Evolutionary conservation across 2,329 filamentous ascomycete genomes (phyloP), one percentile per base, ranked within the genome.

Genomic region (Alternaria sp.): DNA sequence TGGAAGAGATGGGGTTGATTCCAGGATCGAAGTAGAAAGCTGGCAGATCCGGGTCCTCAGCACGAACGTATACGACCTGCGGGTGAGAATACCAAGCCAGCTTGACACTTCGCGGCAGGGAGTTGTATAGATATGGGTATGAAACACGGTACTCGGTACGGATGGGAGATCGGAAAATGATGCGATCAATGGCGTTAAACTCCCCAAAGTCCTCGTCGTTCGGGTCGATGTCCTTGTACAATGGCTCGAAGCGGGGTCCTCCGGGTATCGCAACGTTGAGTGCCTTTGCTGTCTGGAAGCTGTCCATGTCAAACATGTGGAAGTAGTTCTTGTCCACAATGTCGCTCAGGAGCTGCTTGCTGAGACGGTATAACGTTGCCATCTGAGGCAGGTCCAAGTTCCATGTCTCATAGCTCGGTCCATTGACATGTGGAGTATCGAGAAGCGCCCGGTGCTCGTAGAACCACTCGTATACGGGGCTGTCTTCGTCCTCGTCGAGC

Each of bases 131-230:
- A 77, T 91, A 97, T 0, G 95, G 95, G 77, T 92, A 98, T 0
- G 93, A 93, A 43, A 99, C 95, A 46, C 94, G 89, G 74, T 96
- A 97, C 80, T 99, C 95, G 8, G 94, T 99, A 69, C 94, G 89
- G 66, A 98, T 96, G 0, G 94, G 94, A 47, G 91, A 90, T 66
- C 95, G 91, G 85, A 99, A 99, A 69, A 99, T 99, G 80, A 99
- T 99, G 69, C 96, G 92, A 75, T 99, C 95, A 71, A 99, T 99
- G 34, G 95, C 95, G 75, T 99, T 99, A 85, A 99, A 99, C 80
- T 99, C 95, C 80, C 95, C 95, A 80, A 99, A 99, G 75, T 99
- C 95, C 79, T 99, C 95, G 69, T 98, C 94, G 71, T 99, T 99
- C 2, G 95, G 95, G 78, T 99, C 94, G 62, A 99, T 94, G 72